Base-by-base conservation (phyloP, 805 yeast genomes). In the Ogataea trehaloabstinens region DNA sequence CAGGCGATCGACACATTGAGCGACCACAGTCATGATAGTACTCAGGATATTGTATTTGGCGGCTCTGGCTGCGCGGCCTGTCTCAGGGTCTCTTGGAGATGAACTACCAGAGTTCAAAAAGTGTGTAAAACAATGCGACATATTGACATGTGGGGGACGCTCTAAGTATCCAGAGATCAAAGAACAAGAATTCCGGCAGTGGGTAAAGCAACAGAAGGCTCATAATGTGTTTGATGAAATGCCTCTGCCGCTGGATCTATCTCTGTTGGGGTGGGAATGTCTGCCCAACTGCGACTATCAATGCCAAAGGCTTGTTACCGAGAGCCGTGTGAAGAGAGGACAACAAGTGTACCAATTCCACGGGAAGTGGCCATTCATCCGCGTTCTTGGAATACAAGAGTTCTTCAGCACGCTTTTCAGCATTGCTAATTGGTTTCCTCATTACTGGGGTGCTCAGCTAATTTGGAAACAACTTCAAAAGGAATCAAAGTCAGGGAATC, bases 301-400 rank as follows among this genome's bases (percentile, higher is more conserved):
- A 51, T 93, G 99, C 60, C 98, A 93, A 60, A 80, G 88, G 40
- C 57, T 77, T 6, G 67, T 91, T 31, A 89, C 96, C 0, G 53
- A 55, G 2, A 66, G 74, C 27, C 68, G 95, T 17, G 61, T 65
- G 12, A 48, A 41, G 0, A 47, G 62, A 2, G 68, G 71, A n/a
- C 70, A 73, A 42, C 81, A 78, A 40, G 66, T 87, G 0, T 72
- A 73, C 28, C 99, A 93, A 60, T 93, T 87, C 64, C 96, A 93
- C 61, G 99, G 99, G 0, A 93, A 93, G 65, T 93, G 99, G 99
- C 98, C 98, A 2, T 93, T 93, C 54, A 45, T 68, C 13, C 71
- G 99, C 35, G 55, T 85, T 0, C 62, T 73, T n/a, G 95, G 95
- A 0, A 67, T 84, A 10, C 99, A 93, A 60, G 99, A 93, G 58